phyloP scores from a whole-genome alignment of 345 rosid species.

The Barbarea vulgaris region DNA sequence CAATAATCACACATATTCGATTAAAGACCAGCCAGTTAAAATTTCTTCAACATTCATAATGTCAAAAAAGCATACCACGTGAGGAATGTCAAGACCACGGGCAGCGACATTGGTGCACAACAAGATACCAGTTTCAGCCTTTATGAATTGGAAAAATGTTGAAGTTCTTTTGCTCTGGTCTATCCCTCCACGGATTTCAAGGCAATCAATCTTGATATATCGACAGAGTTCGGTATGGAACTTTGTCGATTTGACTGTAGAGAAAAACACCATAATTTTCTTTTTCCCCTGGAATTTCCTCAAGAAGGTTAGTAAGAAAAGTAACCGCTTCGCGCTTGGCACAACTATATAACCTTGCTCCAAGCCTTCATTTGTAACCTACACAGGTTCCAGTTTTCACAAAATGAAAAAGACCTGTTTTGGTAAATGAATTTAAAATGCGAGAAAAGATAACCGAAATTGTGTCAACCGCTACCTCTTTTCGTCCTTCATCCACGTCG shows the following conservation, averaged over 20 bases:
- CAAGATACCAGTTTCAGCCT: constrained; percentile 88
- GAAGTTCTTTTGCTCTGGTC: constrained; percentile 90
- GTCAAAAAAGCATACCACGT: constrained; percentile 64
- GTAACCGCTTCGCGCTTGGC: constrained; percentile 77
- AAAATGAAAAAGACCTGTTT: background rate
- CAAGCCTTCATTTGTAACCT: constrained; percentile 97
- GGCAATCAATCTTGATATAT: constrained; percentile 78
- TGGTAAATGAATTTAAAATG: too few relatives aligned
- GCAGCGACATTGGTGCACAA: constrained; percentile 96
- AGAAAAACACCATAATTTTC: constrained; percentile 99
- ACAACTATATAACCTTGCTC: constrained; percentile 95
- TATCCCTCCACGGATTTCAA: constrained; percentile 87
- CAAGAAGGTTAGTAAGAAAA: constrained; percentile 87
- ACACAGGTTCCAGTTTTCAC: constrained; percentile 36
- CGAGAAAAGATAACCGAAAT: background rate
- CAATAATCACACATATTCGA: background rate
- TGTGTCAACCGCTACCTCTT: constrained; percentile 50
- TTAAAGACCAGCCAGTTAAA: background rate
- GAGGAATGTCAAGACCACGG: constrained; percentile 98
- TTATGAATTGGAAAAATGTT: constrained; percentile 88
- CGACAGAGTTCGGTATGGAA: constrained; percentile 84
- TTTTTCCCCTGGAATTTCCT: constrained; percentile 69
- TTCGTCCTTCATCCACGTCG: constrained; percentile 91
- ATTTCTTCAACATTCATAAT: background rate
- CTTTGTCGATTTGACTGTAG: constrained; percentile 89